Base-by-base conservation (phyloP, 148 eudicot species). In the Spergularia bocconei region DNA sequence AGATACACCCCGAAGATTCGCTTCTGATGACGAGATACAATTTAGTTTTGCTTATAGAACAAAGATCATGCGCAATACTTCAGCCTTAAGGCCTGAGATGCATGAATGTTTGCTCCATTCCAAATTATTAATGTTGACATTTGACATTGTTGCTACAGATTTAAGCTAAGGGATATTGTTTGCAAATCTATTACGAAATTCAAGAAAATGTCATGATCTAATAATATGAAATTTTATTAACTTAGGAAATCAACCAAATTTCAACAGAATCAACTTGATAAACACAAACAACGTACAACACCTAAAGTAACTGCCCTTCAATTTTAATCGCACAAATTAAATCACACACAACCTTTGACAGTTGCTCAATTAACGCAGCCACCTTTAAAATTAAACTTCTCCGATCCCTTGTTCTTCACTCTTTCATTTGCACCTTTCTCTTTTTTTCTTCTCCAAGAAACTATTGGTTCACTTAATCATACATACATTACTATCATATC, bases 381-480 rank as follows among this genome's bases (percentile, higher is more conserved):
- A 47, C 48, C 67, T 63, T 29, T 54, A 55, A 29, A 11, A 52
- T 44, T 65, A 29, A 11, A 52, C 55, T 65, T 41, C 36, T 29
- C 36, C 36, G 52, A 29, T 63, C 70, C 56, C 67, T 73, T 72
- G 57, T 0, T 72, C 59, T 57, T 78, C 73, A 66, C 81, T 78
- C 81, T 19, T 62, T 73, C 77, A 21, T 23, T 70, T 62, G n/a
- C 60, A 23, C 17, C 51, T 38, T 60, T 15, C 20, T 9, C 19
- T 29, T 69, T 60, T 74, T 69, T 33, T 53, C 58, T 61, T 53
- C 21, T 69, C 50, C 61, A 73, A 67, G 77, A 29, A 29, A 29
- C 36, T 29, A 29, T 29, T 29, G 36, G 36, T 29, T 29, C 36
- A 29, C 1, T 29, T 29, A 29, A 29, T 29, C 36, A 59, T 44